Evolutionary conservation across 371 early-diverging fungal species (phyloP).

Genomic region (Fennellomyces sp.): DNA sequence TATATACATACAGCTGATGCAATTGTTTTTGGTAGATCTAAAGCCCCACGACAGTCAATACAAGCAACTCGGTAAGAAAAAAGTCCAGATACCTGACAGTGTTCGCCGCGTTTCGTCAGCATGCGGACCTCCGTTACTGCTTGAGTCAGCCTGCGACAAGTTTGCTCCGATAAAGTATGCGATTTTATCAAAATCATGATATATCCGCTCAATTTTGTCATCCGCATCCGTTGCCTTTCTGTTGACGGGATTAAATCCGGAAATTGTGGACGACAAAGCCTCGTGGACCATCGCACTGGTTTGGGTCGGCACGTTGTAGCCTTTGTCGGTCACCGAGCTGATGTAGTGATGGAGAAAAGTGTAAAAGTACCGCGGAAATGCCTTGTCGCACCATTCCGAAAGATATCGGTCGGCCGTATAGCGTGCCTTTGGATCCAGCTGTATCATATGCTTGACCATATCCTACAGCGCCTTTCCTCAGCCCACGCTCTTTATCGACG

Average conservation of each 20-base stretch:
- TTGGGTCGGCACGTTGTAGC: conserved; percentile 27
- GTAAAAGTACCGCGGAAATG: conserved; percentile 79
- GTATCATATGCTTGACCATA: conserved; percentile 86
- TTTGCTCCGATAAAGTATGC: conserved; percentile 51
- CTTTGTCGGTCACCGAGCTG: conserved; percentile 65
- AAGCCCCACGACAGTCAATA: not conserved
- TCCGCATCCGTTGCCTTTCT: conserved; percentile 66
- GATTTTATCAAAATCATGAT: conserved; percentile 77
- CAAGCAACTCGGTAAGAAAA: not conserved
- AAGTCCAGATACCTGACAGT: conserved; percentile 19
- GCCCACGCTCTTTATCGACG: not conserved
- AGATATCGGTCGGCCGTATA: conserved; percentile 74
- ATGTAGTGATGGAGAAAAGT: conserved; percentile 82
- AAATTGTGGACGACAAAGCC: conserved; percentile 23
- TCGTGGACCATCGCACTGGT: not conserved
- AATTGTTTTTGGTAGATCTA: conserved; percentile 36
- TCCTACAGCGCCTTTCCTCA: conserved; percentile 33
- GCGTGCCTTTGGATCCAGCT: conserved; percentile 77
- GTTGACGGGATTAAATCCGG: conserved; percentile 14
- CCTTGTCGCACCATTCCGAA: conserved; percentile 72
- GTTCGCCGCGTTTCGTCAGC: conserved; percentile 22
- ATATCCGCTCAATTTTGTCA: conserved; percentile 77
- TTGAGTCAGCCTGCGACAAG: conserved; percentile 19
- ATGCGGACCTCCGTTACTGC: not conserved
- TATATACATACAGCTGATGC: conserved; percentile 37